These are phyloP conservation scores for Fusarium miscanthi DNA, from an alignment of 2,329 filamentous ascomycete genomes.

Conservation along the genomic window DNA sequence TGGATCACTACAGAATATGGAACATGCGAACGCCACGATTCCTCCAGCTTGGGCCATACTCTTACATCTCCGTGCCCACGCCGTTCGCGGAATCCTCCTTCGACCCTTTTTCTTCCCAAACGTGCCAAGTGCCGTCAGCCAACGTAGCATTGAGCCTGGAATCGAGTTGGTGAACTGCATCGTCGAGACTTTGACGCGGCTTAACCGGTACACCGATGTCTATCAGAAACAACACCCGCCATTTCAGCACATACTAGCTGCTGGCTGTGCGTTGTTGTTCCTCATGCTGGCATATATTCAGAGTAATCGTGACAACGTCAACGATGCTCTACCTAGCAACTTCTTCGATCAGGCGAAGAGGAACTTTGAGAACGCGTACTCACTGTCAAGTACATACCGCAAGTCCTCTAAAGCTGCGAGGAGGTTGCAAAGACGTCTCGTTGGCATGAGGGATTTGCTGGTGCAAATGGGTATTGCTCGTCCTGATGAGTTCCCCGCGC, in stretches of 20 bases:
- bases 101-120: neutral
- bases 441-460: neutral
- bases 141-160: neutral
- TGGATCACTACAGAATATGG: neutral
- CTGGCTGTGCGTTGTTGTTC: neutral
- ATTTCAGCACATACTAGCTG: neutral
- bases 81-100: neutral
- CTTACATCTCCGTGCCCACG: neutral
- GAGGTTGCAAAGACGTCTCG: neutral
- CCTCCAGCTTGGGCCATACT: constrained; percentile 1
- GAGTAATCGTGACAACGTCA: neutral
- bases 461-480: neutral
- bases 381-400: neutral
- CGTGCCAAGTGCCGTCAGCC: neutral
- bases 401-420: neutral
- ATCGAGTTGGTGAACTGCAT: neutral
- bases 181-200: neutral
- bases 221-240: constrained; percentile 1
- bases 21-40: neutral
- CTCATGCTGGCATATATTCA: neutral
- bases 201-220: neutral
- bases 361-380: neutral
- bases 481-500: neutral
- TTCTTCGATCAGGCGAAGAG: neutral
- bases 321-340: neutral